Evolutionary conservation across 2,329 filamentous ascomycete genomes (phyloP).

Genomic region (Penicillium glabrum): DNA sequence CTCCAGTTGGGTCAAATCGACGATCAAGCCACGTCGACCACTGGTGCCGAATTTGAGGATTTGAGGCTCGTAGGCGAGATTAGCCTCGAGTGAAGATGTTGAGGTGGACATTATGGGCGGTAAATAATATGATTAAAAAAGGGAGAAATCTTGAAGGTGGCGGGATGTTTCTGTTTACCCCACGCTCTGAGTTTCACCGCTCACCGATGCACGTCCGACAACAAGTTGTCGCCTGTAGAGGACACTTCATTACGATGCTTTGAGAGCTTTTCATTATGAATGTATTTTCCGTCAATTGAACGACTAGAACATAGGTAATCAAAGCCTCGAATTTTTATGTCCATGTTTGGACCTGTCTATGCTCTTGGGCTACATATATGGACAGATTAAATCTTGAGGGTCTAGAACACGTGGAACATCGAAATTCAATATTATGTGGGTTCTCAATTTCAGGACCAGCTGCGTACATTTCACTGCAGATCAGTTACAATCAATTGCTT

Average conservation of each 20-base stretch:
- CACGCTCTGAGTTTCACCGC: background rate
- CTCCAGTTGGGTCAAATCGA: conserved; percentile 35
- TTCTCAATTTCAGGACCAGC: too few relatives aligned
- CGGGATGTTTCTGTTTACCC: background rate
- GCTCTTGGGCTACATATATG: too few relatives aligned
- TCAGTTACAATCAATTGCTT: background rate
- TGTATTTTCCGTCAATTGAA: too few relatives aligned
- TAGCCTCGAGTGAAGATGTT: background rate
- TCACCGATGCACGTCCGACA: background rate
- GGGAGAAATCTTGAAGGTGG: background rate
- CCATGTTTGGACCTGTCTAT: too few relatives aligned
- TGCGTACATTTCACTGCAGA: too few relatives aligned
- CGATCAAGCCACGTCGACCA: conserved; percentile 32
- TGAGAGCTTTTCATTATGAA: too few relatives aligned
- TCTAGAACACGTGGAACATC: too few relatives aligned
- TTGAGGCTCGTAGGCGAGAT: conserved; percentile 27
- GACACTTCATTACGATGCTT: too few relatives aligned
- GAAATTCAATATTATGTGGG: too few relatives aligned
- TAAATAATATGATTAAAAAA: background rate
- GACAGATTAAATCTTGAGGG: too few relatives aligned
- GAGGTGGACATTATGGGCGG: background rate
- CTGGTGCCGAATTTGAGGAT: conserved; percentile 36
- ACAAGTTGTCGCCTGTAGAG: background rate
- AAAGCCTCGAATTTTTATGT: too few relatives aligned
- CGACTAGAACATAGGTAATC: too few relatives aligned